Conservation (phyloP, 2,329 filamentous ascomycete genomes). For the Pseudopithomyces chartarum region DNA sequence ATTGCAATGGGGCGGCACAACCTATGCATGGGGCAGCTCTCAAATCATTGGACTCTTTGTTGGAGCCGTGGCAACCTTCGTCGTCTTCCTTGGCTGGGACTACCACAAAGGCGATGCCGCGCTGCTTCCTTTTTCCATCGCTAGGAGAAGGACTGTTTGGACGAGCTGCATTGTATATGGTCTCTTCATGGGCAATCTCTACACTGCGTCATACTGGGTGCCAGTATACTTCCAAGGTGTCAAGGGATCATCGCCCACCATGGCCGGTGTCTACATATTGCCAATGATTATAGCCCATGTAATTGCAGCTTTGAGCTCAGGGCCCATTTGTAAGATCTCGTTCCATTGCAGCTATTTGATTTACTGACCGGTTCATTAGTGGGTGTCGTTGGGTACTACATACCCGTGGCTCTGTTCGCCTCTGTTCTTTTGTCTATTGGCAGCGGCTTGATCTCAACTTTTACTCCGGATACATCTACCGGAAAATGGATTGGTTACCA, state of each 20-base stretch:
- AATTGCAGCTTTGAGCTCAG: not conserved
- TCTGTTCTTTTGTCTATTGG: constrained; percentile 14
- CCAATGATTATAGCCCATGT: not conserved
- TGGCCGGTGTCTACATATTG: not conserved
- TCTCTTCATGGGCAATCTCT: constrained; percentile 28
- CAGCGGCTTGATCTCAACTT: constrained; percentile 49
- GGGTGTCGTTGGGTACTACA: not conserved
- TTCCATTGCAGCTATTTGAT: no score
- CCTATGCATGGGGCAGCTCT: constrained; percentile 18
- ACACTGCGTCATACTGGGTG: constrained; percentile 25
- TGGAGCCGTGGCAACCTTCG: constrained; percentile 7
- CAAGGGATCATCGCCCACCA: not conserved
- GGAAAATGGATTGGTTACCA: constrained; percentile 54
- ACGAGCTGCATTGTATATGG: constrained; percentile 29
- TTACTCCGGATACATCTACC: constrained; percentile 39
- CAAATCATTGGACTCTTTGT: constrained; percentile 20
- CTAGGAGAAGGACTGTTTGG: constrained; percentile 38
- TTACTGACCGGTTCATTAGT: not conserved
- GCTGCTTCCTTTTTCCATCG: constrained; percentile 41
- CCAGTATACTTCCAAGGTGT: not conserved
- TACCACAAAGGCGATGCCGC: constrained; percentile 10
- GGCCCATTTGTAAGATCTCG: not conserved
- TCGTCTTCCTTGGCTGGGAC: constrained; percentile 16
- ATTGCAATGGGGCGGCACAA: constrained; percentile 20
- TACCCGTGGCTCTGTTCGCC: not conserved